These are phyloP conservation scores for Brassica balearica DNA, from an alignment of 441 rosid genomes.

Conservation along the genomic window DNA sequence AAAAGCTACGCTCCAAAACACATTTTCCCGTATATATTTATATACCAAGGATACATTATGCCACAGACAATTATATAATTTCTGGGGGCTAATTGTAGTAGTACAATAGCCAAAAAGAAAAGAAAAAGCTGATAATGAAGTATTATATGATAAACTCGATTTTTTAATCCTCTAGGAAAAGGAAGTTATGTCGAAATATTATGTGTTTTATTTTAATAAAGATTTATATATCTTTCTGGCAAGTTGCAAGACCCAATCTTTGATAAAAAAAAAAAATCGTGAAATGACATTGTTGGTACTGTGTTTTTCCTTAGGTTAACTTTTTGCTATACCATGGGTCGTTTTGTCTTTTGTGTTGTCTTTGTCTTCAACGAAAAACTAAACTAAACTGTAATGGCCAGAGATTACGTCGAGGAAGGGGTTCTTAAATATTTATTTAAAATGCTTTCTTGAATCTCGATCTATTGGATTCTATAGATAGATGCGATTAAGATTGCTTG, in stretches of 20 bases:
- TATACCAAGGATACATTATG: background rate
- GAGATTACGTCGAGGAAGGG: slow-evolving; percentile 42
- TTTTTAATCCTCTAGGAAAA: no score
- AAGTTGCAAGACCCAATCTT: background rate
- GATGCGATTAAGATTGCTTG: background rate
- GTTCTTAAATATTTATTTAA: slow-evolving; percentile 11
- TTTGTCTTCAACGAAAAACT: slow-evolving; percentile 41
- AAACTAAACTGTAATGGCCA: slow-evolving; percentile 27
- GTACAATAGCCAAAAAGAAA: background rate
- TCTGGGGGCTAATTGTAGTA: background rate
- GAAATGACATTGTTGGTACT: background rate
- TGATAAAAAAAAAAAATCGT: background rate
- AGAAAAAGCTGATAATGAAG: background rate
- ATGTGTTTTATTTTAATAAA: no score
- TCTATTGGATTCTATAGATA: background rate
- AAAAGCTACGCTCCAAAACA: background rate
- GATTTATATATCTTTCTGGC: no score
- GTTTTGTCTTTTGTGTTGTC: slow-evolving; percentile 29
- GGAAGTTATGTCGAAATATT: background rate
- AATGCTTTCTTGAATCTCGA: background rate
- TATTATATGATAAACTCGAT: background rate
- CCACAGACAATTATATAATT: background rate
- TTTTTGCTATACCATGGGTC: slow-evolving; percentile 26
- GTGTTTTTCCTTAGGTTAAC: slow-evolving; percentile 21
- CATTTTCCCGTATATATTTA: background rate